Conservation (phyloP, 768 basidiomycete genomes). For the Kwoniella shandongensis region DNA sequence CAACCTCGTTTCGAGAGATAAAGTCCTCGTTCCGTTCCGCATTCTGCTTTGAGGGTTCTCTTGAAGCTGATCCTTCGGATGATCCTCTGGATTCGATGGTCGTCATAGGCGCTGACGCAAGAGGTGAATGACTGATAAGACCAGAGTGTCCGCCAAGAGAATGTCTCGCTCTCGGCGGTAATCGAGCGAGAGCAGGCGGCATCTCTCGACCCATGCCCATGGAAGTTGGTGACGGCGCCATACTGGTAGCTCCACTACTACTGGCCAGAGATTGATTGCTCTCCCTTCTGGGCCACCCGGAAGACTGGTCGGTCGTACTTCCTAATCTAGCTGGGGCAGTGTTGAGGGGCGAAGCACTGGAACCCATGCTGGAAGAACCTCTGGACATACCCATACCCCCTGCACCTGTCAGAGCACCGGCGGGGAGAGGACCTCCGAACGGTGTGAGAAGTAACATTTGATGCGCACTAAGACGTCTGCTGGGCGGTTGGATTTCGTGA, state of each 20-base stretch:
- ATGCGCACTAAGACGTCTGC: conserved; percentile 34
- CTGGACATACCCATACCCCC: conserved; percentile 27
- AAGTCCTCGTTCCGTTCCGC: conserved; percentile 9
- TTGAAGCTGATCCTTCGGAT: conserved; percentile 17
- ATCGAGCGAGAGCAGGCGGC: conserved; percentile 2
- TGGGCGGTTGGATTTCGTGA: conserved; percentile 48
- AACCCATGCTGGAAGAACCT: conserved; percentile 29
- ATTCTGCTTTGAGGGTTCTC: conserved; percentile 14
- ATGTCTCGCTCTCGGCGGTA: conserved; percentile 22
- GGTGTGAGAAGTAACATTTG: conserved; percentile 46
- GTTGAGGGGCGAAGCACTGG: background rate
- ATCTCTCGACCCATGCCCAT: conserved; percentile 10
- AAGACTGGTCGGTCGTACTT: conserved; percentile 3
- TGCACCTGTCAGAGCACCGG: conserved; percentile 12
- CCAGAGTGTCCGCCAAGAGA: conserved; percentile 11
- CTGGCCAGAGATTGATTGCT: conserved; percentile 1
- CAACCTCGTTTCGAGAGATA: conserved; percentile 13
- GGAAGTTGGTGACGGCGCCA: background rate
- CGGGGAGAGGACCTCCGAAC: conserved; percentile 33
- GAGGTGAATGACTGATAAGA: conserved; percentile 25
- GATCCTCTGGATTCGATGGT: conserved; percentile 30
- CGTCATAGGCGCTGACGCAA: conserved; percentile 34
- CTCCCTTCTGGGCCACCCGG: conserved; percentile 18
- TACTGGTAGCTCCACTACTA: background rate
- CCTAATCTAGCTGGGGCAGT: conserved; percentile 18